Percentiles rank a stretch among this genome's conserved stretches.
phyloP scores from a whole-genome alignment of 129 eudicot species.

The Flaveria trinervia region DNA sequence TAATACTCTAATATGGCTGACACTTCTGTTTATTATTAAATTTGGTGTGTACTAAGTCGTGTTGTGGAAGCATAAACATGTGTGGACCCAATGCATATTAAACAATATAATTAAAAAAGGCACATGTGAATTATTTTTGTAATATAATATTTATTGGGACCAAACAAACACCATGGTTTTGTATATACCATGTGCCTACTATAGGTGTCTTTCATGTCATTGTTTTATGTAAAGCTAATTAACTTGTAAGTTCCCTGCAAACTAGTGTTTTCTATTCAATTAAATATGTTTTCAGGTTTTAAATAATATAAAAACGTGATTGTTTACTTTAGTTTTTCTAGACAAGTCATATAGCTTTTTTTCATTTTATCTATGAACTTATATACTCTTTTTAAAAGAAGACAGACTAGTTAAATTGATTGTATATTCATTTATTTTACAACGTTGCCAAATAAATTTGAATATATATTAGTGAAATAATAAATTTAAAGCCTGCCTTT shows the following conservation, averaged over 20 bases:
- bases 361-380: not conserved
- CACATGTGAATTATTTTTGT: slow-evolving; percentile 4
- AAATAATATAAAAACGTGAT: not conserved
- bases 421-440: too few species aligned
- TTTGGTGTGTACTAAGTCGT: not conserved
- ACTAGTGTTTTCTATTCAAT: too few species aligned
- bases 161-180: slow-evolving; percentile 8
- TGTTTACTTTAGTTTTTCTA: not conserved
- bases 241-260: not conserved
- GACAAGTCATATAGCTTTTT: not conserved
- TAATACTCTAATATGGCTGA: not conserved
- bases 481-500: too few species aligned
- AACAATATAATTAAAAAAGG: not conserved
- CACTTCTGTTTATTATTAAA: not conserved
- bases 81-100: not conserved
- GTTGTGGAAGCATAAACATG: not conserved
- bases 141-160: not conserved
- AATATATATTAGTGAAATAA: too few species aligned
- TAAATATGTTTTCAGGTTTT: not conserved
- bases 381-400: not conserved
- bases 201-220: not conserved
- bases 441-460: too few species aligned
- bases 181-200: not conserved
- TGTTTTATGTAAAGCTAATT: not conserved
- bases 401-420: too few species aligned